Base-by-base conservation (phyloP, 441 rosid species). In the Populus tomentosa region DNA sequence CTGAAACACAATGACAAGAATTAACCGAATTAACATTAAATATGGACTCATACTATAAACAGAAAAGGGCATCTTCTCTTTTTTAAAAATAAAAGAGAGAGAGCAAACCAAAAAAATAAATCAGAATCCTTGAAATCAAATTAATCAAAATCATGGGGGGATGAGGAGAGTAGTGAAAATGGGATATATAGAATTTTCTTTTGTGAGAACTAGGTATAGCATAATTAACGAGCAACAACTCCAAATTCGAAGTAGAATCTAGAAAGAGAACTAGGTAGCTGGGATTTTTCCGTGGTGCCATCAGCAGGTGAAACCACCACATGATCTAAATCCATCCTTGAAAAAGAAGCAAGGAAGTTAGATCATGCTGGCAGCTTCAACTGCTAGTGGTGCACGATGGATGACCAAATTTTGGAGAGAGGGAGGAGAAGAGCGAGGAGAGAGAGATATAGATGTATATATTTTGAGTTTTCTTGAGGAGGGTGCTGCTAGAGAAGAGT, bases 331-430 rank as follows among this genome's bases (percentile, higher is more conserved):
- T 69, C 82, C 68, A 66, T 75, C 89, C 79, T 77, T 10, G 33
- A 7, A 0, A 7, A 67, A 28, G 26, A 64, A 16, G 70, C 20
- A 76, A 82, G 80, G 32, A 30, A 30, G 32, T 88, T 74, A 96
- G 99, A 96, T 96, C 99, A 96, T 92, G 99, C 99, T 96, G 98
- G 99, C 99, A 96, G 99, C 99, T 96, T 96, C 94, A 96, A 84
- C 98, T 84, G 98, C 83, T 87, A 87, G 72, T 83, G 86, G 87
- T 80, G 87, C 96, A 84, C 94, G 89, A 84, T 30, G 32, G 32
- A 30, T 30, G 32, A 30, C 3, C 32, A 30, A 3, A 3, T 30
- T 30, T 65, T 74, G 3, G 38, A 7, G 0, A 5, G 24, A 28
- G 6, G 3, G 3, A 0, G 59, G 4, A 30, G 63, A 10, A 38